Percentiles rank a stretch among this genome's conserved stretches.
Conservation (phyloP, 345 rosid species). For the Eutrema heterophyllum region DNA sequence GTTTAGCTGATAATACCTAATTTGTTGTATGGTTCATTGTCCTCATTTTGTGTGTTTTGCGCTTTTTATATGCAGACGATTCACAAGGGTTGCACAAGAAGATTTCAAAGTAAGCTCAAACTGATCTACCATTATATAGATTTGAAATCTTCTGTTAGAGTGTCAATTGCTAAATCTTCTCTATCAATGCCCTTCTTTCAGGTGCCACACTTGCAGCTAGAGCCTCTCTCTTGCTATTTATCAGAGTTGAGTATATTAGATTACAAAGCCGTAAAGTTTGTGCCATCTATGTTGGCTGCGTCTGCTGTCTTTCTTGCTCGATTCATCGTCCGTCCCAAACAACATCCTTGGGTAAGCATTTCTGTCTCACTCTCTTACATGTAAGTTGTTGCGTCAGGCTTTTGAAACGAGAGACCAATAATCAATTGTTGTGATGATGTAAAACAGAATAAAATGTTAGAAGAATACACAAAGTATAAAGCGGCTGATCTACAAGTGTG, state of each 20-base stretch:
- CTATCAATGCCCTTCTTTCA: not conserved
- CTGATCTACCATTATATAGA: too few species aligned
- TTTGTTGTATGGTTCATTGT: not conserved
- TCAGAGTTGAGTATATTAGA: constrained; percentile 77
- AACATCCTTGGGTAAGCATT: constrained; percentile 71
- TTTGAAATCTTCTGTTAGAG: not conserved
- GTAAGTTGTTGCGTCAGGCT: not conserved
- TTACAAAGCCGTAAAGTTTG: constrained; percentile 53
- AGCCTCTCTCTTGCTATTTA: constrained; percentile 72
- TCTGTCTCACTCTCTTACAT: not conserved
- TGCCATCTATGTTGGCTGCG: constrained; percentile 80
- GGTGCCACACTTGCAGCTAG: constrained; percentile 48
- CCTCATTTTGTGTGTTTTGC: not conserved
- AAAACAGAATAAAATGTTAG: constrained; percentile 41
- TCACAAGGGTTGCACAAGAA: constrained; percentile 54
- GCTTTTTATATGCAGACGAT: constrained; percentile 37
- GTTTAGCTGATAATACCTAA: not conserved
- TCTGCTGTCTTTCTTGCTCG: constrained; percentile 68
- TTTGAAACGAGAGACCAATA: not conserved
- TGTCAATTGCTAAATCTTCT: not conserved
- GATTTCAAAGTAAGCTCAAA: constrained; percentile 38
- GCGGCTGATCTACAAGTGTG: constrained; percentile 40
- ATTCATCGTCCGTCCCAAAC: constrained; percentile 47
- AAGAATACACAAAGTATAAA: constrained; percentile 44
- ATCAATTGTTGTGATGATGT: not conserved